These are phyloP conservation scores for Urochloa ruziziensis DNA, from an alignment of 176 grass and related monocot genomes.

Conservation along the genomic window DNA sequence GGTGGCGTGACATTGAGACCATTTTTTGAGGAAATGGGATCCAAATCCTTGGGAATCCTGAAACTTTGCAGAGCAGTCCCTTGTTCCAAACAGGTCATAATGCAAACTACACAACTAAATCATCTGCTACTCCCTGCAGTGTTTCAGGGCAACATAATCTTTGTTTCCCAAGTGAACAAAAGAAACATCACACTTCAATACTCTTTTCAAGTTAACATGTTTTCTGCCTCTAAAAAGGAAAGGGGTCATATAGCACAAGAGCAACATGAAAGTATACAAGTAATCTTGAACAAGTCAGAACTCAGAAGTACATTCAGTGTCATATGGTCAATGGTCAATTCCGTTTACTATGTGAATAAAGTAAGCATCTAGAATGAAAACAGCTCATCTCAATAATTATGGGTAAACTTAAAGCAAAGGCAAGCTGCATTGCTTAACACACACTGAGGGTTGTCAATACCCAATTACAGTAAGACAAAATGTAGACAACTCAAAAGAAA, in stretches of 20 bases:
- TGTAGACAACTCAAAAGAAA: slow-evolving; percentile 34
- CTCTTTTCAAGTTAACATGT: neutral
- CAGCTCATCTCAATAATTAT: slow-evolving; percentile 23
- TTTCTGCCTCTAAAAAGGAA: neutral
- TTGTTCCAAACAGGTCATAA: neutral
- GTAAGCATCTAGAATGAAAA: slow-evolving; percentile 29
- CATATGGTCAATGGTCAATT: neutral
- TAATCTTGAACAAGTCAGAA: slow-evolving; percentile 11
- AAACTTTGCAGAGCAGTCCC: neutral
- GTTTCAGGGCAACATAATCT: neutral
- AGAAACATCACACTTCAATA: neutral
- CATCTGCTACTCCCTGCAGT: neutral
- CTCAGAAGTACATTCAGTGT: slow-evolving; percentile 11
- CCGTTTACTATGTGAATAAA: neutral
- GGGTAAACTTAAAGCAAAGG: slow-evolving; percentile 25
- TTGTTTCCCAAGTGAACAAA: neutral
- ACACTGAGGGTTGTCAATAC: slow-evolving; percentile 7
- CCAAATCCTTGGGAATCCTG: neutral
- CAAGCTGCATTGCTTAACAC: slow-evolving; percentile 37
- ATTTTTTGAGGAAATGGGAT: neutral
- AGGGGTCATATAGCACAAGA: slow-evolving; percentile 5
- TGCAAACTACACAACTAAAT: slow-evolving; percentile 16
- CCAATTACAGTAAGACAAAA: slow-evolving; percentile 42
- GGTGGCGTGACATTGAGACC: neutral
- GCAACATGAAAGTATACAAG: neutral